Evolutionary conservation across 768 basidiomycete species (phyloP).

Genomic region (Pleurotus djamor): DNA sequence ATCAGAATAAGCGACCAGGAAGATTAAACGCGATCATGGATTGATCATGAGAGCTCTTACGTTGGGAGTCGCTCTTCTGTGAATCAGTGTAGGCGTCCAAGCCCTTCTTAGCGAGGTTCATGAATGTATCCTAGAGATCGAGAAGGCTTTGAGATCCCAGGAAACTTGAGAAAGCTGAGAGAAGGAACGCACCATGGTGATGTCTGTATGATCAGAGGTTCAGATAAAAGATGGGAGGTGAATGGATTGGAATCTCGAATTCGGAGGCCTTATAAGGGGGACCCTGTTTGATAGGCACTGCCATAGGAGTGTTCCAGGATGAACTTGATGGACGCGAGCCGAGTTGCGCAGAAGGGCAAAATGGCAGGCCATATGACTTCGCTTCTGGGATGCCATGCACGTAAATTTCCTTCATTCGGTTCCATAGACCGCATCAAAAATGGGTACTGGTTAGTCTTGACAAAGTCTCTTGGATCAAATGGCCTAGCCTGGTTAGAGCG

Average conservation of each 20-base stretch:
- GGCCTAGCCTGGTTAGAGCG: no score
- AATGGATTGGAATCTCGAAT: neutral
- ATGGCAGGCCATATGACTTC: no score
- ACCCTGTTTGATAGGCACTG: neutral
- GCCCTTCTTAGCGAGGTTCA: slow-evolving; percentile 71
- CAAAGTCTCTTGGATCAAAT: no score
- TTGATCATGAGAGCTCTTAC: neutral
- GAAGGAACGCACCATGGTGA: neutral
- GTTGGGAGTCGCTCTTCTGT: slow-evolving; percentile 25
- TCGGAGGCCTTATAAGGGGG: neutral
- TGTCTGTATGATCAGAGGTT: neutral
- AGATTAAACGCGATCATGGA: neutral
- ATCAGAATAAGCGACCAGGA: neutral
- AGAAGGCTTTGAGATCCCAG: neutral
- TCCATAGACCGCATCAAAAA: no score
- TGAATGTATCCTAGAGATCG: slow-evolving; percentile 30
- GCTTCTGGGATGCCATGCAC: no score
- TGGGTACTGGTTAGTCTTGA: no score
- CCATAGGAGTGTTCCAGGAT: neutral
- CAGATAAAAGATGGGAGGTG: neutral
- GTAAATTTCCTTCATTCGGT: no score
- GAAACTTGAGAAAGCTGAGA: neutral
- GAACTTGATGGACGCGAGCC: neutral
- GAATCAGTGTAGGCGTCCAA: slow-evolving; percentile 50
- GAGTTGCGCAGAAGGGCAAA: no score